Evolutionary conservation across 805 yeast species (phyloP).

Genomic region (Candida hispaniensis): DNA sequence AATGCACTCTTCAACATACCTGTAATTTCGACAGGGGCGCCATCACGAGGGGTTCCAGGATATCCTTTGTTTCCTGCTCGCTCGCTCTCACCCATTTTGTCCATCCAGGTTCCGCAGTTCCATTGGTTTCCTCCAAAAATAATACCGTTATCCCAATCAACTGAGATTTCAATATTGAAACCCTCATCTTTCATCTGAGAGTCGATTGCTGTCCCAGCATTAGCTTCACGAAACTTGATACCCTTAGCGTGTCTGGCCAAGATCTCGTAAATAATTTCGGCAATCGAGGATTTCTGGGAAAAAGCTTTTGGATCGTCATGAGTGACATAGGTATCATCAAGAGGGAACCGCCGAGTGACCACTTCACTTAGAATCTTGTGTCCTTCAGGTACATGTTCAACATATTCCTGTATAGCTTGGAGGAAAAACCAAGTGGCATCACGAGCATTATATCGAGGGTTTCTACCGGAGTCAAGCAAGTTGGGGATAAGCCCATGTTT

Average conservation of each 20-base stretch:
- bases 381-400: conserved; percentile 58
- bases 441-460: conserved; percentile 90
- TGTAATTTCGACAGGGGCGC: conserved; percentile 87
- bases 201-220: conserved; percentile 83
- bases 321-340: conserved; percentile 69
- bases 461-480: conserved; percentile 80
- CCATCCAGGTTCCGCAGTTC: conserved; percentile 99
- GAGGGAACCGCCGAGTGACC: conserved; percentile 77
- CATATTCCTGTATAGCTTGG: conserved; percentile 81
- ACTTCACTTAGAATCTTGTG: conserved; percentile 51
- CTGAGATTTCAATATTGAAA: conserved; percentile 66
- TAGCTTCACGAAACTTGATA: conserved; percentile 81
- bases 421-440: conserved; percentile 95
- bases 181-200: conserved; percentile 90
- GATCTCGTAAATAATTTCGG: conserved; percentile 74
- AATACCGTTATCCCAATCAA: conserved; percentile 86
- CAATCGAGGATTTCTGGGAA: conserved; percentile 53
- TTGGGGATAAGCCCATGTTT: conserved; percentile 95
- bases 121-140: conserved; percentile 83
- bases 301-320: conserved; percentile 67
- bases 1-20: conserved; percentile 78
- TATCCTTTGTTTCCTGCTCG: conserved; percentile 76
- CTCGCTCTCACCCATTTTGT: conserved; percentile 93
- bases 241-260: conserved; percentile 83
- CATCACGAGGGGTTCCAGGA: conserved; percentile 97